Evolutionary conservation across 345 rosid genomes (phyloP), one percentile per base, ranked within the genome.

Genomic region (Eucalyptus pauciflora): DNA sequence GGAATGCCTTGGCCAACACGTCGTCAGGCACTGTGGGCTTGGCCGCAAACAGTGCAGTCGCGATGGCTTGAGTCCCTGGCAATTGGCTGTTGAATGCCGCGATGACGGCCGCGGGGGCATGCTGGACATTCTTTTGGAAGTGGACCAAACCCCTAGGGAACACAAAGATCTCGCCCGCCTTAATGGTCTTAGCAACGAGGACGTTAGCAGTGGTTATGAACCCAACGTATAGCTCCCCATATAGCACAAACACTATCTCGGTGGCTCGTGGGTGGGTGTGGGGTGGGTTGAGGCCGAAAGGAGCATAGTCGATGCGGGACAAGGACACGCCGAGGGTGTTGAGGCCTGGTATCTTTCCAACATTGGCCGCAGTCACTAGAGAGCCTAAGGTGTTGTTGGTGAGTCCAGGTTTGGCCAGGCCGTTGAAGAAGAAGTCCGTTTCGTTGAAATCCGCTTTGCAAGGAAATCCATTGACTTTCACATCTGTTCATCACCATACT

Each of bases 261-360:
- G 95, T 90, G 87, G 95, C 95, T 5, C 97, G 92, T 7, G 96
- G 97, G 90, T 95, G 97, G 17, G 94, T 94, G 91, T 95, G 97
- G 31, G 96, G 97, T 50, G 97, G 97, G 94, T 94, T 94, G 48
- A 94, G 89, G 13, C 97, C 97, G 2, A 93, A 92, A 1, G 95
- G 94, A 51, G 94, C 95, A 87, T 93, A 94, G 90, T 95, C 96
- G 46, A 95, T 93, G 86, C 97, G 97, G 81, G 95, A 22, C 10
- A 95, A 86, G 16, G 97, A 93, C 51, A 95, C 91, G 10, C 96
- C 95, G 2, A 95, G 95, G 62, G 62, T 56, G 62, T 56, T 56
- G 62, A 56, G 62, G 1, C 62, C 62, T 10, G 62, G 62, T 24
- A 56, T 56, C 62, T 56, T 56, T 56, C 10, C 3, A 25, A 56